A percentile compares a stretch with the other conserved stretches of the same genome.
Evolutionary conservation across 2,329 filamentous ascomycete genomes (phyloP).

Genomic region (Rhinocladiella similis): DNA sequence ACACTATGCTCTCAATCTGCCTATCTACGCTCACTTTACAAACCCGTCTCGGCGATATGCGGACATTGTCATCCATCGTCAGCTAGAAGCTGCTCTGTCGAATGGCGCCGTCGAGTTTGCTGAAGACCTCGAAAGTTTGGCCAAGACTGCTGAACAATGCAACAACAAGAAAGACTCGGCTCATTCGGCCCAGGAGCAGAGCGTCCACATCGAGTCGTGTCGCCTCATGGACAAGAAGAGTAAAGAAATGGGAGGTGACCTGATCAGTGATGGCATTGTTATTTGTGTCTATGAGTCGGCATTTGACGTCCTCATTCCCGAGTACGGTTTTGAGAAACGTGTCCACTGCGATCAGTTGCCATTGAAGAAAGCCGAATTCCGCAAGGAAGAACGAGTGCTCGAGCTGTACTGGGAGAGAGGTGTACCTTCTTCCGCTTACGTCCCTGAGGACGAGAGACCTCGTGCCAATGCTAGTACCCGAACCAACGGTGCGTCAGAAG

Average conservation of each 20-base stretch:
- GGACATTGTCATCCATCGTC: slow-evolving; percentile 92
- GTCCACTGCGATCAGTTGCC: slow-evolving; percentile 98
- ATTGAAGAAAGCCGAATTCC: slow-evolving; percentile 96
- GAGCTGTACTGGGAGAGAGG: slow-evolving; percentile 99
- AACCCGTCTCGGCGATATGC: slow-evolving; percentile 92
- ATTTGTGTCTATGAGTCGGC: slow-evolving; percentile 97
- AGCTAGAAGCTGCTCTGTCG: slow-evolving; percentile 83
- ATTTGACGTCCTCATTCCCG: slow-evolving; percentile 95
- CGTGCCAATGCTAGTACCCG: slow-evolving; percentile 75
- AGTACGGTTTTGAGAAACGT: slow-evolving; percentile 98
- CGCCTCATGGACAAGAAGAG: slow-evolving; percentile 91
- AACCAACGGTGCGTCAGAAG: slow-evolving; percentile 75
- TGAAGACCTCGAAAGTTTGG: slow-evolving; percentile 83
- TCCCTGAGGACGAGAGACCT: slow-evolving; percentile 94
- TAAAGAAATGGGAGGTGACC: slow-evolving; percentile 81
- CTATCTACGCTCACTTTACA: slow-evolving; percentile 96
- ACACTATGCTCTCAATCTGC: slow-evolving; percentile 90
- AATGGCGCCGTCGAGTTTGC: slow-evolving; percentile 79
- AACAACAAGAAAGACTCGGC: slow-evolving; percentile 99
- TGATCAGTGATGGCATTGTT: slow-evolving; percentile 94
- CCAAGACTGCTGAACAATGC: slow-evolving; percentile 91
- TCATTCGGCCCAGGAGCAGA: slow-evolving; percentile 96
- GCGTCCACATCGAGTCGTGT: slow-evolving; percentile 97
- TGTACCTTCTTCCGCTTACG: slow-evolving; percentile 90
- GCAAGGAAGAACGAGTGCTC: slow-evolving; percentile 90